Base-by-base conservation (phyloP, 169 alveolate genomes). In the Plasmodium ovale region DNA sequence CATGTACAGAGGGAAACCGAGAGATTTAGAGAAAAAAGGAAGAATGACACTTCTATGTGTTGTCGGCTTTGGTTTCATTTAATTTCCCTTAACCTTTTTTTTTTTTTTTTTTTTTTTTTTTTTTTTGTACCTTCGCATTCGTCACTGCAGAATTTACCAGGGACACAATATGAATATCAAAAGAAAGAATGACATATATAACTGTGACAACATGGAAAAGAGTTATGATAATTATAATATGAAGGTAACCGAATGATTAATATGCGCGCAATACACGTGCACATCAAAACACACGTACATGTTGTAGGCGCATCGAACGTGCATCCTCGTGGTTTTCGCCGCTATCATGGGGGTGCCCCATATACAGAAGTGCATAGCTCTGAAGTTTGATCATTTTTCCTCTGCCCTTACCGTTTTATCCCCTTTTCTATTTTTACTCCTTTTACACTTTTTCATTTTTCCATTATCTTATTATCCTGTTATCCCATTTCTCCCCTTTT, bases 111-210 rank as follows among this genome's bases (percentile, higher is more conserved):
- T 64, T 64, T 31, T 42, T 53, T 16, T 49, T 72, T 44, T 56
- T 12, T 35, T 27, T 72, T 77, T 62, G 37, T 70, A 10, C 21
- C 19, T 37, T 6, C 47, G 1, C 37, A 21, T 44, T 72, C 56
- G 21, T 39, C 10, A 12, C 37, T 53, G 10, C 47, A 77, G 88
- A 82, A 82, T 82, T 19, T 82, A 67, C 49, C 90, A 64, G 67
- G 85, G 90, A 16, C 85, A 33, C 53, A 82, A 82, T 44, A 82
- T 67, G 59, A 82, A 82, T 60, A 65, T 82, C 27, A 82, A 82
- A 60, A 82, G 85, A 65, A 82, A 82, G 53, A 82, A 82, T 47
- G 90, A 82, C 33, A 14, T 68, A 19, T 64, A 53, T 59, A 68
- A 53, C 59, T 49, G 73, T 60, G 90, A 82, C 21, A 67, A 39